Evolutionary conservation across 768 basidiomycete genomes (phyloP), one percentile per base, ranked within the genome.

Genomic region (Lactifluus pinguis): DNA sequence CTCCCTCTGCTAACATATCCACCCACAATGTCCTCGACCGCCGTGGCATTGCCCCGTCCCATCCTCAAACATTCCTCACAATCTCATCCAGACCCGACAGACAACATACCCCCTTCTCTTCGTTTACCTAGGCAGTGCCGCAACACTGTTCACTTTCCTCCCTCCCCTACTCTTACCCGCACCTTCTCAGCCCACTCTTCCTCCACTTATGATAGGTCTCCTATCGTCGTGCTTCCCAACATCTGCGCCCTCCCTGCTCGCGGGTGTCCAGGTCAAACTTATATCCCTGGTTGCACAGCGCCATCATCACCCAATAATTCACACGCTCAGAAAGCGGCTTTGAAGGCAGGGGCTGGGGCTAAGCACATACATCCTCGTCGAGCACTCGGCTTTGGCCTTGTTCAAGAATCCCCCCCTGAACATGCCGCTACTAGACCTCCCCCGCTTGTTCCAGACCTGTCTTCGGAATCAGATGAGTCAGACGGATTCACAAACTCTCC

Each of bases 221-320:
- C 89, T 61, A 87, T 92, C 69, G 75, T 83, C 68, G 86, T 89
- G 65, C 69, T 80, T 25, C 85, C 85, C 36, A 89, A 91, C 69
- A 71, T 77, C 39, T 91, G 89, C 69, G 83, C 84, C 10, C 78
- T 93, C 25, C 90, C 91, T 39, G 88, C 82, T 66, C 83, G 90
- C 61, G 87, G 87, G 34, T 87, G 85, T 69, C 85, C 85, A 53
- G 86, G 86, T 30, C 79, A 84, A 63, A 87, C 85, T 5, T 88
- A 87, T 68, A 72, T 73, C 62, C 76, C 81, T 54, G 79, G 76
- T 55, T 80, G 77, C 55, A 21, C 60, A 65, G 29, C 53, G 53
- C 38, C 62, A 55, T 41, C 64, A 52, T 56, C 62, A 17, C 65
- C 53, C 42, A 52, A 52, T 47, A 53, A 61, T 55, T 50, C 61